Evolutionary conservation across 202 grass and related monocot species (phyloP).

Genomic region (Schoenoplectus tabernaemontani): DNA sequence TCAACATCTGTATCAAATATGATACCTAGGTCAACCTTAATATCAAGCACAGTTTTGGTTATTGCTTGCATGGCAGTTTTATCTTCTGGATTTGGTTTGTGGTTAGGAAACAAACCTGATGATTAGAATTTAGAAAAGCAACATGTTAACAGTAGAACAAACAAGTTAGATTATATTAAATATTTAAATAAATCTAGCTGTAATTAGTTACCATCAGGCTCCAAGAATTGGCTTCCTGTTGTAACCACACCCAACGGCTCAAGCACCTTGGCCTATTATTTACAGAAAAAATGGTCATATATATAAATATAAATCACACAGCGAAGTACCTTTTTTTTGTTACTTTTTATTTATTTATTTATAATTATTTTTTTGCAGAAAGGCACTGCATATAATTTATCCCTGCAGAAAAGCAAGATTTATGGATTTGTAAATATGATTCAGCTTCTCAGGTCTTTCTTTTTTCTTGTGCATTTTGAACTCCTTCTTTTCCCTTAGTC

Average conservation of each 20-base stretch:
- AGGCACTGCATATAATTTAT: neutral
- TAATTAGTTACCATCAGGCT: constrained; percentile 73
- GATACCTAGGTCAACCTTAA: constrained; percentile 90
- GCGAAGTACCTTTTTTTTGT: no score
- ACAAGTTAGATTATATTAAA: neutral
- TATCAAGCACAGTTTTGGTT: constrained; percentile 76
- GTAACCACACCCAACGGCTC: constrained; percentile 79
- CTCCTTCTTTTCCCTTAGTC: no score
- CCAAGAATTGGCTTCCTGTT: constrained; percentile 85
- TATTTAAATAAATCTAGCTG: neutral
- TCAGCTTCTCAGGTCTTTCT: neutral
- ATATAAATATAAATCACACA: neutral
- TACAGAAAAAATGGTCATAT: neutral
- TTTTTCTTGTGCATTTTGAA: no score
- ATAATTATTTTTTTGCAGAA: neutral
- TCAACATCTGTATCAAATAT: constrained; percentile 99
- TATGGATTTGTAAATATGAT: neutral
- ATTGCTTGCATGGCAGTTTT: constrained; percentile 89
- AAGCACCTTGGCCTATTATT: constrained; percentile 70
- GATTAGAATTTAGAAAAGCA: neutral
- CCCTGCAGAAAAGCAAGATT: neutral
- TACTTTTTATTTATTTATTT: no score
- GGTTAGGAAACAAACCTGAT: constrained; percentile 91
- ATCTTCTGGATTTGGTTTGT: constrained; percentile 93
- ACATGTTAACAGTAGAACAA: constrained; percentile 1